Conservation (phyloP, 2,329 filamentous ascomycete genomes). For the Alternaria sp. region DNA sequence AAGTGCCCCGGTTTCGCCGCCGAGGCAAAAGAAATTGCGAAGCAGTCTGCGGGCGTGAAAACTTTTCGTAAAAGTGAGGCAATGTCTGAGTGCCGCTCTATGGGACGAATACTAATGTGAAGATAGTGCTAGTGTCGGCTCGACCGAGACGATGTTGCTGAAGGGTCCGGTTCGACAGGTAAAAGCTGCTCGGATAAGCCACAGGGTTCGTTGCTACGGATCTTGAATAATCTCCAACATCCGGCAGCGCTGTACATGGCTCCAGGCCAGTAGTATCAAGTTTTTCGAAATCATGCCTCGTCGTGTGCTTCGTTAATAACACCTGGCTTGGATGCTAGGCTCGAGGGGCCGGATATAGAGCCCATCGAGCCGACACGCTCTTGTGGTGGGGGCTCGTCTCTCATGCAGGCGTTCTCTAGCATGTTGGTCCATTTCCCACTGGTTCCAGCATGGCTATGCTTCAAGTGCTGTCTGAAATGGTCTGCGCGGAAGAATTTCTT, state of each 20-base stretch:
- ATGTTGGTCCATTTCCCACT: slow-evolving; percentile 99
- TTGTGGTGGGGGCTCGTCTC: slow-evolving; percentile 74
- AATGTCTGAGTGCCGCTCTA: slow-evolving; percentile 2
- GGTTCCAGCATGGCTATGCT: slow-evolving; percentile 94
- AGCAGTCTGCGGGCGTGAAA: slow-evolving; percentile 11
- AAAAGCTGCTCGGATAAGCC: slow-evolving; percentile 5
- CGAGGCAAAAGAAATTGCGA: slow-evolving; percentile 7
- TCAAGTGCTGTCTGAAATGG: slow-evolving; percentile 96
- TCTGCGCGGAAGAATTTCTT: slow-evolving; percentile 99
- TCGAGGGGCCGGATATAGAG: slow-evolving; percentile 38
- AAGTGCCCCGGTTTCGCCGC: slow-evolving; percentile 6
- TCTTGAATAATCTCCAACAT: not conserved
- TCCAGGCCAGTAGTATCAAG: not conserved
- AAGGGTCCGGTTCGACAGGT: not conserved
- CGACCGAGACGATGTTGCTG: not conserved
- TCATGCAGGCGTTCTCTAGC: slow-evolving; percentile 95
- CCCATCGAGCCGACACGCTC: slow-evolving; percentile 44
- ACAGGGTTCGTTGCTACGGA: not conserved
- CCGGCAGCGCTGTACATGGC: slow-evolving; percentile 4
- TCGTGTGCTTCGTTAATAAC: slow-evolving; percentile 49
- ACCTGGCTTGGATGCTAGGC: slow-evolving; percentile 42
- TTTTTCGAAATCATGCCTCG: slow-evolving; percentile 38
- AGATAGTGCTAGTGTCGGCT: slow-evolving; percentile 5
- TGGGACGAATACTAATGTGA: not conserved
- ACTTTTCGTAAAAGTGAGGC: slow-evolving; percentile 17